A percentile compares a stretch with the other conserved stretches of the same genome.
These are phyloP conservation scores for Botrytis fabae DNA, from an alignment of 2,329 filamentous ascomycete species.

Conservation along the genomic window DNA sequence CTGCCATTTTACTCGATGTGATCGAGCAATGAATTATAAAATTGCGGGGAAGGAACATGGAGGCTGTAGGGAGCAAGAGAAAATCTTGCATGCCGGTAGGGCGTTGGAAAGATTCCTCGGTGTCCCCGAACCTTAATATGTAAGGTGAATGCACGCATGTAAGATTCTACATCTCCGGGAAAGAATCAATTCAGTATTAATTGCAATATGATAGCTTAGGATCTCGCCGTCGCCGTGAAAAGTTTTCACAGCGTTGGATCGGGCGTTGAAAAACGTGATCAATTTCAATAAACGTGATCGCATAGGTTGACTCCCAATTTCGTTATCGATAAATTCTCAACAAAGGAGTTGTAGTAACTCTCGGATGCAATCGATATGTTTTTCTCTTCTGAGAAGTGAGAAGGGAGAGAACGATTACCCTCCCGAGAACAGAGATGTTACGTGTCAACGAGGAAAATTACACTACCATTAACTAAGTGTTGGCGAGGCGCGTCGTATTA, in stretches of 20 bases:
- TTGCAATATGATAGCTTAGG: not conserved
- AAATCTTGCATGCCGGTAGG: not conserved
- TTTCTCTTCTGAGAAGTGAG: not conserved
- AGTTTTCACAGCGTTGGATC: not conserved
- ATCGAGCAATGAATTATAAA: conserved; percentile 24
- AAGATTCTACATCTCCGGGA: not conserved
- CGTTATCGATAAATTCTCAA: not conserved
- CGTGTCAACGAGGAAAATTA: not conserved
- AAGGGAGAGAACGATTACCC: not conserved
- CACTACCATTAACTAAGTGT: not conserved
- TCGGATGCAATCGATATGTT: not conserved
- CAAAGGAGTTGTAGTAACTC: not conserved
- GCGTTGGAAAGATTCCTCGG: not conserved
- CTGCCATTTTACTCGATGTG: conserved; percentile 24
- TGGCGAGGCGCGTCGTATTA: not conserved
- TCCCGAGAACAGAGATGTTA: not conserved
- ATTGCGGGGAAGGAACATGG: conserved; percentile 2
- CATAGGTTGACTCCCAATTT: not conserved
- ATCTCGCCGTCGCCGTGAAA: not conserved
- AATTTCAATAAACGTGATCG: not conserved
- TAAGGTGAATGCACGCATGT: not conserved
- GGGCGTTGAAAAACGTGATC: not conserved
- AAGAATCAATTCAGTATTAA: not conserved
- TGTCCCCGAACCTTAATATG: not conserved
- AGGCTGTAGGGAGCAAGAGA: not conserved